A percentile compares a stretch with the other conserved stretches of the same genome.
These are phyloP conservation scores for Erythrobasidium hasegawianum DNA, from an alignment of 1,284 basidiomycete genomes.

Conservation along the genomic window DNA sequence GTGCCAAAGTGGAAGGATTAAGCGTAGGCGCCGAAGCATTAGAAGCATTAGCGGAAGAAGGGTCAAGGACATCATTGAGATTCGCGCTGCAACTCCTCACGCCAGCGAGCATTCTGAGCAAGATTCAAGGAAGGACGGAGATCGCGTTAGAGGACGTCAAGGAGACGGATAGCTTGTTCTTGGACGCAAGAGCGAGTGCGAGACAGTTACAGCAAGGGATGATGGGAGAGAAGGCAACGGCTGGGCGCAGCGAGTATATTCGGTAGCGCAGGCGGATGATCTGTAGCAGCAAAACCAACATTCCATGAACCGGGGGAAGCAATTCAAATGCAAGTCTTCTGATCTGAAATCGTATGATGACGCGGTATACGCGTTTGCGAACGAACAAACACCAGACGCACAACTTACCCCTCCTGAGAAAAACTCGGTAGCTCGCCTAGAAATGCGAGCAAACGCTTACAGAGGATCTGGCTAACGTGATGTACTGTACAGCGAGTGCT, in stretches of 20 bases:
- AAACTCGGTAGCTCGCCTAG: no score
- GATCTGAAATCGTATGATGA: no score
- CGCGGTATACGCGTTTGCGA: no score
- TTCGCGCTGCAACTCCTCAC: constrained; percentile 89
- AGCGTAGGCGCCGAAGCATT: constrained; percentile 72
- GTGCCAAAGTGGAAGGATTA: constrained; percentile 81
- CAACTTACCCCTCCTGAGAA: no score
- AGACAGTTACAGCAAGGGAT: constrained; percentile 10
- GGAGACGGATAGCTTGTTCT: constrained; percentile 80
- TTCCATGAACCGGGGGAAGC: no score
- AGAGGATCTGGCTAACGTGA: no score
- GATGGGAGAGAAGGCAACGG: not conserved
- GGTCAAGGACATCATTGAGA: constrained; percentile 76
- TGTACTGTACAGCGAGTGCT: no score
- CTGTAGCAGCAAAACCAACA: no score
- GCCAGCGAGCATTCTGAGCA: constrained; percentile 81
- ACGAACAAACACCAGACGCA: no score
- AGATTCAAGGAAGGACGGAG: constrained; percentile 69
- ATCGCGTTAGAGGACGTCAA: constrained; percentile 80
- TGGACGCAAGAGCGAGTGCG: constrained; percentile 59
- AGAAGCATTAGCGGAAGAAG: constrained; percentile 75
- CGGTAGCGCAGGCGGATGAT: constrained; percentile 16
- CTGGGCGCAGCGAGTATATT: constrained; percentile 22
- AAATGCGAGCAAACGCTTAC: no score
- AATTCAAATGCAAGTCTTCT: no score